These are phyloP conservation scores for Fusarium bactridioides DNA, from an alignment of 2,329 filamentous ascomycete species.

Conservation along the genomic window DNA sequence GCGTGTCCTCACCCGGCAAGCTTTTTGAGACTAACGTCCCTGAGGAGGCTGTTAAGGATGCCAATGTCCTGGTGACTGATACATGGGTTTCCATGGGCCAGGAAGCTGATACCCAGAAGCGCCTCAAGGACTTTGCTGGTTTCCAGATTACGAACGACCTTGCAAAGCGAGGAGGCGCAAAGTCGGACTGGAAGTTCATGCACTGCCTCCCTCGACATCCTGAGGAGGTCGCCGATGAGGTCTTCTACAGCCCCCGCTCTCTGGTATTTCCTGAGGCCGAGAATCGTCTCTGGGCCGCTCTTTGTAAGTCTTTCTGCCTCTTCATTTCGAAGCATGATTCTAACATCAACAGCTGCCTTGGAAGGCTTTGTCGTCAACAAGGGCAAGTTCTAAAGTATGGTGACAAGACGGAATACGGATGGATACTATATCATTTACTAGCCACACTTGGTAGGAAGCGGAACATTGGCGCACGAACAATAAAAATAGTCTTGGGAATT, in stretches of 20 bases:
- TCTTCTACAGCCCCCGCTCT: slow-evolving; percentile 87
- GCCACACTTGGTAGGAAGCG: slow-evolving; percentile 12
- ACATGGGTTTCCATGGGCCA: slow-evolving; percentile 99
- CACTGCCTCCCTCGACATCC: slow-evolving; percentile 92
- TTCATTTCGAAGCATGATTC: not conserved
- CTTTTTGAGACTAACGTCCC: slow-evolving; percentile 80
- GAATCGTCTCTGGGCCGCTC: slow-evolving; percentile 91
- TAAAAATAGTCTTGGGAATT: slow-evolving; percentile 41
- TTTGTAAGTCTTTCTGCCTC: slow-evolving; percentile 62
- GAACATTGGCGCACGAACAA: slow-evolving; percentile 40
- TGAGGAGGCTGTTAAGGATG: slow-evolving; percentile 83
- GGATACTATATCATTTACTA: slow-evolving; percentile 20
- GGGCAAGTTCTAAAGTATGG: slow-evolving; percentile 67
- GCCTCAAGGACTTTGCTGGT: slow-evolving; percentile 82
- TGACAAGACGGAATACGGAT: not conserved
- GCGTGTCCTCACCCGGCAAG: slow-evolving; percentile 67
- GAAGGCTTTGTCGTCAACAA: slow-evolving; percentile 96
- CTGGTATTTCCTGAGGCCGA: slow-evolving; percentile 94
- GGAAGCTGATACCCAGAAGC: slow-evolving; percentile 81
- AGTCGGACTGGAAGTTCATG: slow-evolving; percentile 95
- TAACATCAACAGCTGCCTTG: slow-evolving; percentile 65
- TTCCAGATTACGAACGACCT: slow-evolving; percentile 92
- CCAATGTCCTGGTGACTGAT: slow-evolving; percentile 92
- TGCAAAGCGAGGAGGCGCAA: slow-evolving; percentile 84
- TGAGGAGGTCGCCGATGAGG: slow-evolving; percentile 93